These are phyloP conservation scores for Penicillium flavigenum DNA, from an alignment of 495 filamentous ascomycete species.

Conservation along the genomic window DNA sequence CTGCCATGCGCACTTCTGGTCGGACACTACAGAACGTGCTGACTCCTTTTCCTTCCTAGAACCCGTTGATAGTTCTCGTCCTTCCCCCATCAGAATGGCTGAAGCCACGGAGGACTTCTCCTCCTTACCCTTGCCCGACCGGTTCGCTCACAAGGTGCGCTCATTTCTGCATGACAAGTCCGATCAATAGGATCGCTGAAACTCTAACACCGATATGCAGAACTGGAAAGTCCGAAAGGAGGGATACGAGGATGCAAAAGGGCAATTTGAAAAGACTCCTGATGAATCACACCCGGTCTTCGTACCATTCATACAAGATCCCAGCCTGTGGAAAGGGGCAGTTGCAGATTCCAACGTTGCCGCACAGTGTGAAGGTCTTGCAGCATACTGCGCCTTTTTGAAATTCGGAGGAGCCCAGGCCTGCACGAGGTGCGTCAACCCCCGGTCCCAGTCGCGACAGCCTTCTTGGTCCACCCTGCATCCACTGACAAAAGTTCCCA, in stretches of 20 bases:
- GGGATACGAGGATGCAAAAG: conserved; percentile 89
- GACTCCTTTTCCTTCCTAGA: neutral
- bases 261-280: conserved; percentile 78
- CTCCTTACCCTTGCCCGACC: conserved; percentile 74
- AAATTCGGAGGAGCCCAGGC: conserved; percentile 80
- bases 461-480: neutral
- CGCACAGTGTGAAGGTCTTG: conserved; percentile 90
- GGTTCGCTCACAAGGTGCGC: conserved; percentile 83
- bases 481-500: conserved; percentile 16
- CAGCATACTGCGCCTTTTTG: conserved; percentile 81
- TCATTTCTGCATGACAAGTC: neutral
- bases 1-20: neutral
- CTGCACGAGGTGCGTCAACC: conserved; percentile 60
- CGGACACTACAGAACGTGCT: conserved; percentile 6
- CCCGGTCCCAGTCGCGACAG: neutral
- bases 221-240: conserved; percentile 97
- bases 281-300: conserved; percentile 88
- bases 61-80: neutral
- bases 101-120: conserved; percentile 78
- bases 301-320: conserved; percentile 79
- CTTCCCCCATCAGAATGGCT: conserved; percentile 39
- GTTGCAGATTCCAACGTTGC: conserved; percentile 96
- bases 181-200: neutral
- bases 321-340: conserved; percentile 85
- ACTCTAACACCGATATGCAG: conserved; percentile 44